Percentiles rank a stretch among this genome's conserved stretches.
These are phyloP conservation scores for Magnolia officinalis DNA, from an alignment of 164 flowering plant species.

Conservation along the genomic window DNA sequence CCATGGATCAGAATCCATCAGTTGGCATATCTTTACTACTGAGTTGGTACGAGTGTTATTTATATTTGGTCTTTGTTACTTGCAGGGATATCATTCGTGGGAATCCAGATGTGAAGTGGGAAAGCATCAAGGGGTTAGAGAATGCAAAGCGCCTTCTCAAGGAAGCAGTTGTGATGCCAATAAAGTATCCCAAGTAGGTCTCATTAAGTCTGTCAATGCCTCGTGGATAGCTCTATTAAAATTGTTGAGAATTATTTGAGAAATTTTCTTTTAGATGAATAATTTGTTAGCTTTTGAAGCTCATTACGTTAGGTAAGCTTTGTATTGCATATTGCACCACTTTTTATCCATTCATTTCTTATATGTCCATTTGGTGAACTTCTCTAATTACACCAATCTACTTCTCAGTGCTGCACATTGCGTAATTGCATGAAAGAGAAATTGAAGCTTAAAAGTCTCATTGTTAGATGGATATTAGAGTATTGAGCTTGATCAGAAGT, in stretches of 20 bases:
- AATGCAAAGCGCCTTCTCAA: slow-evolving; percentile 90
- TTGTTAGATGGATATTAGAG: not conserved
- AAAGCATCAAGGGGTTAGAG: slow-evolving; percentile 90
- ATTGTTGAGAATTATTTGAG: not conserved
- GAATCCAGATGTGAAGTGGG: slow-evolving; percentile 97
- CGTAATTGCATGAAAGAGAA: not conserved
- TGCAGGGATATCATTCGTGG: slow-evolving; percentile 92
- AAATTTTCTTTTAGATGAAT: not conserved
- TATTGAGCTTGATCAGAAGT: not conserved
- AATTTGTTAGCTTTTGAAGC: not conserved
- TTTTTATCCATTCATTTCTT: not conserved
- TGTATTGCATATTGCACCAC: not conserved
- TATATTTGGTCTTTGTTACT: not conserved
- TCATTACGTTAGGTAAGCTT: not conserved
- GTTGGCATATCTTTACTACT: not conserved
- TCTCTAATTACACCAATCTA: not conserved
- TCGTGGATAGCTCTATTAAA: slow-evolving; percentile 5
- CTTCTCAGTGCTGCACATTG: not conserved
- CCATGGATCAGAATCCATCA: no score
- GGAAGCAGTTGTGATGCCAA: slow-evolving; percentile 99
- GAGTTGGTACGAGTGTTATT: not conserved
- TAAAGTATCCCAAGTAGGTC: slow-evolving; percentile 97
- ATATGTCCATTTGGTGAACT: not conserved
- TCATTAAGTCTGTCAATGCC: not conserved
- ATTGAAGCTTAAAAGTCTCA: not conserved